These are phyloP conservation scores for Xanthoconium purpureum DNA, from an alignment of 768 basidiomycete genomes.

Conservation along the genomic window DNA sequence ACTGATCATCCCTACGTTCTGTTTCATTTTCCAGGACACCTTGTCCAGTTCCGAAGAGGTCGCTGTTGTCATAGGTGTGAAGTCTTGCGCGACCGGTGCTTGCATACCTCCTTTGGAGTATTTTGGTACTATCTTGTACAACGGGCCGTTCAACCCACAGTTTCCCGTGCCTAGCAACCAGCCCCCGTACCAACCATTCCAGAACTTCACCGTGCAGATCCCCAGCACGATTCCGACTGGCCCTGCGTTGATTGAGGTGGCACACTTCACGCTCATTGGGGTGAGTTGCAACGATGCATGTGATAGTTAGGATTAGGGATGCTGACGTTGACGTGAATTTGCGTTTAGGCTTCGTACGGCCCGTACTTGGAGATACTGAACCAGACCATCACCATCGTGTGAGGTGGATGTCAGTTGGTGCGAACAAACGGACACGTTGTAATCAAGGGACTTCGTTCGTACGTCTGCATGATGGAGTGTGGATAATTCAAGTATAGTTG, in stretches of 20 bases:
- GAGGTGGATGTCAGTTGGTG: not conserved
- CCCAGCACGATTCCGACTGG: slow-evolving; percentile 32
- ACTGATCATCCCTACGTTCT: not conserved
- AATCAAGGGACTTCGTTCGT: not conserved
- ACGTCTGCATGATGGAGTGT: not conserved
- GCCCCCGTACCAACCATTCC: slow-evolving; percentile 36
- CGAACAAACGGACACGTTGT: no score
- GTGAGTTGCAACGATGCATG: slow-evolving; percentile 29
- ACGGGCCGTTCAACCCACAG: slow-evolving; percentile 42
- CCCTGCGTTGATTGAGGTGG: slow-evolving; percentile 35
- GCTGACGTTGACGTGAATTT: not conserved
- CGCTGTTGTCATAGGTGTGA: slow-evolving; percentile 44
- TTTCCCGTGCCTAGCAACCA: slow-evolving; percentile 22
- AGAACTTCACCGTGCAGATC: slow-evolving; percentile 45
- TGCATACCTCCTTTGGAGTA: slow-evolving; percentile 26
- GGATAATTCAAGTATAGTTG: not conserved
- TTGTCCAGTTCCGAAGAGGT: slow-evolving; percentile 42
- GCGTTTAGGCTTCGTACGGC: slow-evolving; percentile 29
- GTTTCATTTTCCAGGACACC: slow-evolving; percentile 26
- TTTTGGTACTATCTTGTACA: slow-evolving; percentile 46
- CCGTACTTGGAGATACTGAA: slow-evolving; percentile 35
- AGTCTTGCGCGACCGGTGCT: slow-evolving; percentile 34
- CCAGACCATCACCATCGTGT: slow-evolving; percentile 22
- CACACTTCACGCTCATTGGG: slow-evolving; percentile 39
- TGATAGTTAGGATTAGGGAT: not conserved